These are phyloP conservation scores for Chlorella sp. DNA, from an alignment of 139 green algal genomes.

Conservation along the genomic window DNA sequence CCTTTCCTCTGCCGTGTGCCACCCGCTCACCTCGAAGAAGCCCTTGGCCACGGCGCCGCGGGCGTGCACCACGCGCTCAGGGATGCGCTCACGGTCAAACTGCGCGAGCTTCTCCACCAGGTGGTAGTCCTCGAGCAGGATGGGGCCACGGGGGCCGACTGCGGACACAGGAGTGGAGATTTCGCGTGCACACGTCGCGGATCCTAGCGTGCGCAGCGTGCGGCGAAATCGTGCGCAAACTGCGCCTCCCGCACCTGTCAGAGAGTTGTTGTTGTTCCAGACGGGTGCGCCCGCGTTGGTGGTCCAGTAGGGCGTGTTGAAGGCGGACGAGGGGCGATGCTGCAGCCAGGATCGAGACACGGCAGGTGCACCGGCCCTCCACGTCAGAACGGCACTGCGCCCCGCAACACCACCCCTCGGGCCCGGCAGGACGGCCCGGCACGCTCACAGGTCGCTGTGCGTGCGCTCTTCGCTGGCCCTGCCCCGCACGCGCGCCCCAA, in stretches of 20 bases:
- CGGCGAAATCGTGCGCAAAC: neutral
- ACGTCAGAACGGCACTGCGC: neutral
- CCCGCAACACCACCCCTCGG: neutral
- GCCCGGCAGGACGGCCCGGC: too few relatives aligned
- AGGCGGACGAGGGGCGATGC: conserved; percentile 23
- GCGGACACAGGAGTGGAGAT: neutral
- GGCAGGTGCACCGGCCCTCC: neutral
- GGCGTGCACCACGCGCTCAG: conserved; percentile 93
- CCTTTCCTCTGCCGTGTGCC: too few relatives aligned
- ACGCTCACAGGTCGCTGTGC: too few relatives aligned
- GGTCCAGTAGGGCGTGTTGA: conserved; percentile 68
- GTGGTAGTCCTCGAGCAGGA: conserved; percentile 85
- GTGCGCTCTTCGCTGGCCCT: too few relatives aligned
- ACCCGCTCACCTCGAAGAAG: conserved; percentile 87
- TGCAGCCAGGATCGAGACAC: too few relatives aligned
- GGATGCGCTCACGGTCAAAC: conserved; percentile 93
- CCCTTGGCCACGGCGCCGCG: conserved; percentile 91
- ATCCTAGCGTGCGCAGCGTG: neutral
- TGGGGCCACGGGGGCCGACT: conserved; percentile 49
- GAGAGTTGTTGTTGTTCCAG: conserved; percentile 90
- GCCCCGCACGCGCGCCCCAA: too few relatives aligned
- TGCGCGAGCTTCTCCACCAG: conserved; percentile 92
- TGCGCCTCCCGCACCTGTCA: conserved; percentile 51
- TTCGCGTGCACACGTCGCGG: neutral
- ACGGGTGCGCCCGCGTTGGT: conserved; percentile 88